Evolutionary conservation across 2,329 filamentous ascomycete genomes (phyloP).

Genomic region (Microcyclospora tardicrescens): DNA sequence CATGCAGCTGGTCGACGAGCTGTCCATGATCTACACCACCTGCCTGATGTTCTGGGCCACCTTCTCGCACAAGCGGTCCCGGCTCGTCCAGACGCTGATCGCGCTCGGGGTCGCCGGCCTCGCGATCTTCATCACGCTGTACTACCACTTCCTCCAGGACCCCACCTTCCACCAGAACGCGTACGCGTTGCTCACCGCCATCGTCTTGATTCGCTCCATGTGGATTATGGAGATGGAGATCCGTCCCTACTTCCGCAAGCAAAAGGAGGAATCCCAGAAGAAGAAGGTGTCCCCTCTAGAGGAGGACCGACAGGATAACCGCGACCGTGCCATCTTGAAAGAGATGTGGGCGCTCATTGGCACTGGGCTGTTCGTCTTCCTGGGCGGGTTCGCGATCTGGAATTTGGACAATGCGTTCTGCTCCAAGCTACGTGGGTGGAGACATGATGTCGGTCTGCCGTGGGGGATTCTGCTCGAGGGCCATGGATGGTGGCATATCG

Average conservation of each 20-base stretch:
- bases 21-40: constrained; percentile 61
- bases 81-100: constrained; percentile 38
- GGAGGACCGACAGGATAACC: constrained; percentile 37
- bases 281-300: constrained; percentile 14
- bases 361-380: constrained; percentile 55
- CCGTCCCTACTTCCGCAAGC: constrained; percentile 40
- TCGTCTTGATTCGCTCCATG: constrained; percentile 60
- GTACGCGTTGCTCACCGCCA: constrained; percentile 58
- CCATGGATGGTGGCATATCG: constrained; percentile 66
- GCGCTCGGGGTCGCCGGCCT: constrained; percentile 45
- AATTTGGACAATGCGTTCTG: constrained; percentile 69
- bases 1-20: constrained; percentile 58
- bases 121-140: constrained; percentile 56
- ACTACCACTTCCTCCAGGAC: constrained; percentile 72
- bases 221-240: constrained; percentile 61
- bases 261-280: constrained; percentile 26
- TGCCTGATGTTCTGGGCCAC: constrained; percentile 60
- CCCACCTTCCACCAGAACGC: constrained; percentile 72
- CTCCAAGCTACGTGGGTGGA: constrained; percentile 48
- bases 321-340: constrained; percentile 45
- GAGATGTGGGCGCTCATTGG: constrained; percentile 67
- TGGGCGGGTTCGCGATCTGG: constrained; percentile 67
- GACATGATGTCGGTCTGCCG: constrained; percentile 57
- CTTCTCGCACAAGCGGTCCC: constrained; percentile 55
- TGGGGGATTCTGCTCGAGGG: constrained; percentile 67